Base-by-base conservation (phyloP, 2,329 filamentous ascomycete genomes). In the Aspergillus brasiliensis region DNA sequence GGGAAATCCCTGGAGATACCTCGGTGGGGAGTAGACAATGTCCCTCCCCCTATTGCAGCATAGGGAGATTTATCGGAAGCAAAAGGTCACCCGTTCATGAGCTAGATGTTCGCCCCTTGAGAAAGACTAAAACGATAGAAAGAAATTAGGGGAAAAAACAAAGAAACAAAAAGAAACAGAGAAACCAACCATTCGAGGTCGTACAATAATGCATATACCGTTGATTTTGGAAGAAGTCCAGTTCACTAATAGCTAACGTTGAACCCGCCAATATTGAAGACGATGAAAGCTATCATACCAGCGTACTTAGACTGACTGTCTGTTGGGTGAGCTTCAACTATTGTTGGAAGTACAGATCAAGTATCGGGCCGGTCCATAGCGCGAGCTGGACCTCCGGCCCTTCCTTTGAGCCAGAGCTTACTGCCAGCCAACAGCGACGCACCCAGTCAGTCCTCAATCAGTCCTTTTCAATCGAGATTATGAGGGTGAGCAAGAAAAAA, bases 361-460 rank as follows among this genome's bases (percentile, higher is more conserved):
- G 46, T 49, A 59, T 53, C 61, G 61, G 61, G 47, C 61, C 61
- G 61, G 59, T 58, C 61, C 61, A 63, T 63, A 53, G 61, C 59
- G 59, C 56, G 47, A 28, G 51, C 31, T 49, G 46, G 46, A 17
- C n/a, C 46, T n/a, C 23, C 44, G 23, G 13, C 8, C 44, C 11
- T 48, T 15, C 15, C 15, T 23, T 17, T 31, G 23, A 17, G 25
- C n/a, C 17, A 31, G 25, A 31, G 46, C 46, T 49, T 49, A 15
- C 44, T 25, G n/a, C 11, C 40, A 23, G 25, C 46, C n/a, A 31
- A 49, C 46, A 28, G 46, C 46, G 25, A 49, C 46, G 46, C 46
- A 49, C 46, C 23, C 17, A 28, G 31, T 34, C 15, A 28, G 8
- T 49, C n/a, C 25, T 48, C 23, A 11, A 25, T 27, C 11, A 34